Base-by-base conservation (phyloP, 2,329 filamentous ascomycete genomes). In the Colletotrichum tanaceti region DNA sequence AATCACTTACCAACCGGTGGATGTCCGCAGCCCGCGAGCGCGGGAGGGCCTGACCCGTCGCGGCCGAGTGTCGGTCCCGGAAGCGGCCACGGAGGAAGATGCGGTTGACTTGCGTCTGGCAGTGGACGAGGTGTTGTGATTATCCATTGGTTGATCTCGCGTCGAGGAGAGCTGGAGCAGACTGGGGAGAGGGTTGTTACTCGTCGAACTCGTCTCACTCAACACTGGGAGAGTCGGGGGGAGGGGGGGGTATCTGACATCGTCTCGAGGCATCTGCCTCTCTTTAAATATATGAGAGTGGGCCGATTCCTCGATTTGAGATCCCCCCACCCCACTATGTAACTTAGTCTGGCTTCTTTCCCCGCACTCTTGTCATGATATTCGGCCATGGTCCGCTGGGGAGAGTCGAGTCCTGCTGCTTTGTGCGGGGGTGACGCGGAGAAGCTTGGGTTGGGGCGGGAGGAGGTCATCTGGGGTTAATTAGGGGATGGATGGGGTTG, bases 1-100 rank as follows among this genome's bases (percentile, higher is more conserved):
- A 47, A 13, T 24, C 5, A 58, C 59, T 58, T 16, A 68, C 65
- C 59, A 68, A 13, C 65, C 65, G 4, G 65, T 63, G 11, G 65
- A 68, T 28, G 65, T 68, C 38, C 65, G 65, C 28, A 68, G 52
- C 0, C 65, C 59, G 20, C 65, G 65, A 2, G 65, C 65, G 3
- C 65, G 38, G 20, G 59, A 68, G 6, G 65, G 59, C 46, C 65
- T 61, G 14, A 68, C 53, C n/a, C 65, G 59, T 58, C 65, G 52
- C 10, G 65, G 28, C n/a, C 65, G 53, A 9, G 38, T 47, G 14
- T 58, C 59, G 14, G 22, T 22, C 18, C 44, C 59, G 14, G 52
- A 43, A 1, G 60, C 32, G 16, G 60, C 52, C 18, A 44, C 61
- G n/a, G n/a, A n/a, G 7, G 53, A 64, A 16, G 61, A 64, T 16